Base-by-base conservation (phyloP, 1,284 basidiomycete genomes). In the Rugosomyces carneus region DNA sequence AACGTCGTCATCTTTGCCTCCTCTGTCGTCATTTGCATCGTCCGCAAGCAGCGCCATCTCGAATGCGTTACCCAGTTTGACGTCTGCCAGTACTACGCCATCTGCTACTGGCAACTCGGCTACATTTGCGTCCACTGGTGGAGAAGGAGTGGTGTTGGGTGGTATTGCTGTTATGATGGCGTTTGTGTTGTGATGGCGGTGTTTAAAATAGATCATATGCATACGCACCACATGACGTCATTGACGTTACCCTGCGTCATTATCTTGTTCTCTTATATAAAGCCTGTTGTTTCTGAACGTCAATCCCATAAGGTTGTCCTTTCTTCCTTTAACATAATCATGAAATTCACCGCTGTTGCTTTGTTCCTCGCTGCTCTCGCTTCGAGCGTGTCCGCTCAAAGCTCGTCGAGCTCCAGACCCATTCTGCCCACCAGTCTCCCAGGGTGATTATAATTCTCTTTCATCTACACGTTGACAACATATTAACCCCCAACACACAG, bases 121-220 rank as follows among this genome's bases (percentile, higher is more conserved):
- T 55, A 16, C 51, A 42, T 4, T 43, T 43, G 6, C n/a, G n/a
- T n/a, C n/a, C n/a, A n/a, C 13, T 34, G 13, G 31, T 16, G n/a
- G 7, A 8, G 50, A 53, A 32, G 49, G 47, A 9, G 47, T 47
- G 1, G 20, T 52, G 5, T 34, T 49, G 8, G 50, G 47, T 6
- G 50, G 42, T 9, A 37, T 54, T 13, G 53, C 49, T 9, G 53
- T 48, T 5, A 26, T 51, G n/a, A 51, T 54, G 45, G 54, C 53
- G 7, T 43, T 54, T 16, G 43, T 53, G 13, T 34, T 34, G 31
- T 34, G 31, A 29, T 29, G 3, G 5, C 13, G 9, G 10, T 9
- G 27, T 9, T 29, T 29, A 29, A 10, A 29, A 29, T 10, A 10
- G 13, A 5, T 29, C 27, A 29, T 29, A 29, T 29, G 27, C 5